Base-by-base conservation (phyloP, 208 protist species). In the Trypanosoma avium region DNA sequence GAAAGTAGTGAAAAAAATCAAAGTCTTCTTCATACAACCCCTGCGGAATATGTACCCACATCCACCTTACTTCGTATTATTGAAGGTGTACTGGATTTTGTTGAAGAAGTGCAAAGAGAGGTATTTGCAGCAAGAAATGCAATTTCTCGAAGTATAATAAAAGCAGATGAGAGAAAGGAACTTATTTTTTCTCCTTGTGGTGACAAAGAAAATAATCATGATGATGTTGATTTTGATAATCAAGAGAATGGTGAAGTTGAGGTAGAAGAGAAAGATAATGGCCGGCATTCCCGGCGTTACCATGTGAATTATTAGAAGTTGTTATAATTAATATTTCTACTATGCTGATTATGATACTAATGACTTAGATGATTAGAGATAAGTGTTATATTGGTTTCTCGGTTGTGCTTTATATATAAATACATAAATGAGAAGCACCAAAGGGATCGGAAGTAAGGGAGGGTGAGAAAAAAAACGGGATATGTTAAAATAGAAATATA, bases 41-140 rank as follows among this genome's bases (percentile, higher is more conserved):
- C 42, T 22, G 22, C 21, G 15, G 47, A 61, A 15, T 49, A 26
- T 27, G 43, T 66, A 10, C 58, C 70, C 15, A 24, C 40, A 38
- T 50, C 36, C 40, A 64, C 75, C 1, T 46, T 92, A 33, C 65
- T 77, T 38, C 71, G 83, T 50, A 66, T 95, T 36, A 82, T 82
- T 40, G 83, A 84, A 15, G 87, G 81, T 22, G 70, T 86, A n/a
- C 56, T 91, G 13, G 88, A 88, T 62, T 95, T 88, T 70, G 77
- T 81, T 12, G 70, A 82, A 24, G 85, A 89, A 48, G 72, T 92
- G 15, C 77, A 77, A 30, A 53, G 61, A 22, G 81, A 90, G 63
- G 73, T 92, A 15, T 49, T 70, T 15, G 57, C 73, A 24, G 81
- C 83, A 21, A 52, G 61, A 19, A 57, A 77, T 15, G 70, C 77